These are phyloP conservation scores for Mychonastes homosphaera DNA, from an alignment of 139 green algal genomes.

Conservation along the genomic window DNA sequence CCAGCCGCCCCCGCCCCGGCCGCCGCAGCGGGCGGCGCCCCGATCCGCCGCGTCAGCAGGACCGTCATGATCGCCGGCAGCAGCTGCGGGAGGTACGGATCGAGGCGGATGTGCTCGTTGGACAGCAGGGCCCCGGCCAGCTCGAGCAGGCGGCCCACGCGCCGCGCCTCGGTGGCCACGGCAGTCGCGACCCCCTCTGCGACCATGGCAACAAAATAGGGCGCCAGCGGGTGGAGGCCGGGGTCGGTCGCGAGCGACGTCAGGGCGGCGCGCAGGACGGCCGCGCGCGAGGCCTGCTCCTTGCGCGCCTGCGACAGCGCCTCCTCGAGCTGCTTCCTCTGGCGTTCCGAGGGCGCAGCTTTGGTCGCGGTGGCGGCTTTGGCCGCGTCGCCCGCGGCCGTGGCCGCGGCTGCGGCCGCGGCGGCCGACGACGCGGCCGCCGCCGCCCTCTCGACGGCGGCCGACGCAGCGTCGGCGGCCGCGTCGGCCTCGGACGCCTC, in stretches of 20 bases:
- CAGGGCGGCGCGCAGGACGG: conserved; percentile 26
- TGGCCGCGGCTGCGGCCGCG: neutral
- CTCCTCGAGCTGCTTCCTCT: conserved; percentile 1
- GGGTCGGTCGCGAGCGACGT: conserved; percentile 47
- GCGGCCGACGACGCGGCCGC: neutral
- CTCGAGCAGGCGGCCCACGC: conserved; percentile 23
- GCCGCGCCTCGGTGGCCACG: neutral
- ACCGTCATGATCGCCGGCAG: conserved; percentile 72
- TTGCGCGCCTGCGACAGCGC: neutral
- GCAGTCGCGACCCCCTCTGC: conserved; percentile 37
- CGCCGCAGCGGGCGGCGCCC: conserved; percentile 13
- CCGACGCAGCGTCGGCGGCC: conserved; percentile 2
- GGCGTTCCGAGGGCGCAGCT: neutral
- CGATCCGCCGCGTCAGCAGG: conserved; percentile 52
- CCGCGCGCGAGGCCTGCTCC: neutral
- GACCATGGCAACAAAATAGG: conserved; percentile 72
- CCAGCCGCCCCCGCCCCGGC: neutral
- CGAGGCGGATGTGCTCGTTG: conserved; percentile 60
- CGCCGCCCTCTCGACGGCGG: neutral
- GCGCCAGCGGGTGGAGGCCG: conserved; percentile 66
- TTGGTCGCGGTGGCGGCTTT: neutral
- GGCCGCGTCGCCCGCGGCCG: neutral
- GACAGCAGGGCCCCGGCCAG: conserved; percentile 40
- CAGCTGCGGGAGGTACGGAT: conserved; percentile 72
- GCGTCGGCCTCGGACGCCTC: conserved; percentile 19